Base-by-base conservation (phyloP, 192 early-diverging fungal genomes). In the Rhizophagus prolifer region DNA sequence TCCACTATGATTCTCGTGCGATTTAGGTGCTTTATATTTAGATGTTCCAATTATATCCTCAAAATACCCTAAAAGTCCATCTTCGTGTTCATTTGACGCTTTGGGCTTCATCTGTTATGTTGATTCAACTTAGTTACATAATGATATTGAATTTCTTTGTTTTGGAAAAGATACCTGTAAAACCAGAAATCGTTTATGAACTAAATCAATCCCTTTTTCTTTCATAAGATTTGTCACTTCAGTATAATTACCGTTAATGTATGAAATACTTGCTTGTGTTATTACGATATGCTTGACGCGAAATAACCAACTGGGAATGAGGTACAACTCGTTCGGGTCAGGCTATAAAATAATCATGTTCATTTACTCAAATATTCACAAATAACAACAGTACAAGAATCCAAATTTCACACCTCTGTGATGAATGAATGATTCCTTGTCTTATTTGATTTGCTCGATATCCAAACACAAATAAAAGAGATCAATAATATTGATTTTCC, bases 401-500 rank as follows among this genome's bases (percentile, higher is more conserved):
- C 81, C 31, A 95, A 78, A 97, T 85, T 34, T 88, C 90, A 19
- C 84, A 84, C 16, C 90, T 85, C 34, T 91, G 88, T 13, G 98
- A 98, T 77, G 90, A 95, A 87, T 99, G 96, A 69, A 99, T 98
- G 12, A 99, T 97, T n/a, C 89, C 94, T 79, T 99, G 98, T 44
- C 96, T 89, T 87, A 99, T 95, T 82, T 98, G 98, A 85, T 91
- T 95, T 7, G 98, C 96, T 60, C 95, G 89, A 86, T 95, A 98
- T 21, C 98, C 98, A 91, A 99, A 99, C 44, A 99, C 98, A 82
- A 99, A 99, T 36, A 99, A 82, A 65, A 99, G 85, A 1, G 95
- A 79, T 99, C 98, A 73, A 99, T 98, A 14, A 99, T 97, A 78
- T 99, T 31, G 95, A 97, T 86, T 99, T 99, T 63, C 97, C 98